Conservation (phyloP, 1,284 basidiomycete genomes). For the Moniliella sp. region DNA sequence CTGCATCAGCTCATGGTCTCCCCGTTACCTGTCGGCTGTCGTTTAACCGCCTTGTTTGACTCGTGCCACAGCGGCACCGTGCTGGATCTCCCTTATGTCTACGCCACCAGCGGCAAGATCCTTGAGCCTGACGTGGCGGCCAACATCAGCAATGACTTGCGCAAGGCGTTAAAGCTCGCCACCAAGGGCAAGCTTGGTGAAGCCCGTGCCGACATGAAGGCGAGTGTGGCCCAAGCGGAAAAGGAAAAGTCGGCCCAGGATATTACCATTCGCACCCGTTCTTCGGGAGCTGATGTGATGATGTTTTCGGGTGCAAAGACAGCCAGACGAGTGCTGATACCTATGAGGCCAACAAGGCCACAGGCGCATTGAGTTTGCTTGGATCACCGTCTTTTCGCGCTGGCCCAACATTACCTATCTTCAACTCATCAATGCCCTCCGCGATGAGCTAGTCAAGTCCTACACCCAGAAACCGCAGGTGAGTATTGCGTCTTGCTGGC, state of each 20-base stretch:
- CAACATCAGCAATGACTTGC: no score
- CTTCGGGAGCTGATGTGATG: conserved; percentile 53
- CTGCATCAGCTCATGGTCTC: conserved; percentile 29
- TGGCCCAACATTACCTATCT: no score
- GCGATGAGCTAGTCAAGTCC: no score
- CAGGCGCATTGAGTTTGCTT: conserved; percentile 41
- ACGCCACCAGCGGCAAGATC: conserved; percentile 74
- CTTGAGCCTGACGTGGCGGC: conserved; percentile 56
- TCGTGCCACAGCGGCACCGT: no score
- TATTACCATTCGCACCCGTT: conserved; percentile 47
- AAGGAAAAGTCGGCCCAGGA: conserved; percentile 44
- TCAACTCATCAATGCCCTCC: no score
- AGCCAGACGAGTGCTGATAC: conserved; percentile 79
- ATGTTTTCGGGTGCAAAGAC: conserved; percentile 53
- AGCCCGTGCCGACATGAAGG: no score
- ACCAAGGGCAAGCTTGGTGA: no score
- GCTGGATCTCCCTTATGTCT: conserved; percentile 38
- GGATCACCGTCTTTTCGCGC: no score
- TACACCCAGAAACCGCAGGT: conserved; percentile 31
- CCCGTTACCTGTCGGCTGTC: conserved; percentile 24
- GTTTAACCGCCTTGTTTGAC: conserved; percentile 19
- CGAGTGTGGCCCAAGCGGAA: conserved; percentile 36
- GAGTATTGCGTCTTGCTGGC: no score
- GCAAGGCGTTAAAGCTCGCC: no score
- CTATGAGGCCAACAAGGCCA: conserved; percentile 54